Conservation (phyloP, 2,329 filamentous ascomycete species). For the Aspergillus piperis region DNA sequence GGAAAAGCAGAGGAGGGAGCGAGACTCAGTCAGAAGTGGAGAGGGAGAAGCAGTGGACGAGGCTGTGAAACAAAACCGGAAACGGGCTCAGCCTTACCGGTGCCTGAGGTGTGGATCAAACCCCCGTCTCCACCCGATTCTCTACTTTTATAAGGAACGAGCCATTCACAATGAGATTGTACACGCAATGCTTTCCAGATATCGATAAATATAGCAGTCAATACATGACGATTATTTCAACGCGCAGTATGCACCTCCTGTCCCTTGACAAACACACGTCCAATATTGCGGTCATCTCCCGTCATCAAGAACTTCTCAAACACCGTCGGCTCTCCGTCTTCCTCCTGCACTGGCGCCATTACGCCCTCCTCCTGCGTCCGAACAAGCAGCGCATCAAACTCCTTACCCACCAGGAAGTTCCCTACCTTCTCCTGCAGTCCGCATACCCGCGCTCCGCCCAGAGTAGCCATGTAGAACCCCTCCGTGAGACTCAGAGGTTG, state of each 20-base stretch:
- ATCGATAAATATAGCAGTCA: not conserved
- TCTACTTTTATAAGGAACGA: no score
- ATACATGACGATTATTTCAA: no score
- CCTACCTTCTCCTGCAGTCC: slow-evolving; percentile 57
- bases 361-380: slow-evolving; percentile 46
- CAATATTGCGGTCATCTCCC: slow-evolving; percentile 64
- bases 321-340: slow-evolving; percentile 49
- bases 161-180: not conserved
- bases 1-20: not conserved
- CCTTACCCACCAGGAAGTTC: slow-evolving; percentile 60
- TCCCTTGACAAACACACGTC: slow-evolving; percentile 57
- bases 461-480: slow-evolving; percentile 61
- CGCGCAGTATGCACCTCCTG: slow-evolving; percentile 28
- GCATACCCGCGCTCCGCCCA: slow-evolving; percentile 63
- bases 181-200: not conserved
- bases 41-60: not conserved
- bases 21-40: not conserved
- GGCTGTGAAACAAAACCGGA: not conserved
- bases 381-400: slow-evolving; percentile 62
- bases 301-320: slow-evolving; percentile 69
- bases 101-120: not conserved
- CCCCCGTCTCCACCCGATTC: not conserved
- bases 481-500: slow-evolving; percentile 54
- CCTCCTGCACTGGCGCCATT: slow-evolving; percentile 57
- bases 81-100: not conserved